These are phyloP conservation scores for Umbelopsis vinacea DNA, from an alignment of 192 early-diverging fungal genomes.

Conservation along the genomic window DNA sequence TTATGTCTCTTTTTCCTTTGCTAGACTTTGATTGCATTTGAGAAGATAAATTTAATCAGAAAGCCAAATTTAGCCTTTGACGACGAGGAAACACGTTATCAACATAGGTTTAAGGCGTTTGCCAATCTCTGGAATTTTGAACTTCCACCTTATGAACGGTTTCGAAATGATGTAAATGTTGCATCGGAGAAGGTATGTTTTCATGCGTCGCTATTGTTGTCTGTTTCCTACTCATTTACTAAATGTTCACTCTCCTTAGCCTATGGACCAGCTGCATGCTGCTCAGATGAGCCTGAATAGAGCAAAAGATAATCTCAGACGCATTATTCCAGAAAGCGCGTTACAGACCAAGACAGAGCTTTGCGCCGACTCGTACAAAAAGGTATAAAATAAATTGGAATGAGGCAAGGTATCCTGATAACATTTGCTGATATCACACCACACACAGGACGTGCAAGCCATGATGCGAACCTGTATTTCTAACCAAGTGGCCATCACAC, in stretches of 20 bases:
- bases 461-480: conserved; percentile 35
- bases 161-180: conserved; percentile 23
- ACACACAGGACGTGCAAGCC: conserved; percentile 29
- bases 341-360: conserved; percentile 33
- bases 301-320: conserved; percentile 28
- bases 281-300: conserved; percentile 11
- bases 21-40: conserved; percentile 38
- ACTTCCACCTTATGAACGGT: conserved; percentile 33
- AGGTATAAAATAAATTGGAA: conserved; percentile 15
- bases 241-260: neutral
- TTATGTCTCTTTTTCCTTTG: neutral
- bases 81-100: conserved; percentile 47
- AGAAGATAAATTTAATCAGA: conserved; percentile 36
- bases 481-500: conserved; percentile 29
- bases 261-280: conserved; percentile 8
- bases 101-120: conserved; percentile 55
- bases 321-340: neutral
- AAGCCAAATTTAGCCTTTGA: conserved; percentile 44
- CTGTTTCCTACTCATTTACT: neutral
- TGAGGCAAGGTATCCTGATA: neutral
- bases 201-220: no score
- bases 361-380: conserved; percentile 24
- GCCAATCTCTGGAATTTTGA: conserved; percentile 39
- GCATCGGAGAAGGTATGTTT: conserved; percentile 33
- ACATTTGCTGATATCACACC: neutral